phyloP scores from a whole-genome alignment of 352 stramenopile genomes.

The Thalassiosira allenii region DNA sequence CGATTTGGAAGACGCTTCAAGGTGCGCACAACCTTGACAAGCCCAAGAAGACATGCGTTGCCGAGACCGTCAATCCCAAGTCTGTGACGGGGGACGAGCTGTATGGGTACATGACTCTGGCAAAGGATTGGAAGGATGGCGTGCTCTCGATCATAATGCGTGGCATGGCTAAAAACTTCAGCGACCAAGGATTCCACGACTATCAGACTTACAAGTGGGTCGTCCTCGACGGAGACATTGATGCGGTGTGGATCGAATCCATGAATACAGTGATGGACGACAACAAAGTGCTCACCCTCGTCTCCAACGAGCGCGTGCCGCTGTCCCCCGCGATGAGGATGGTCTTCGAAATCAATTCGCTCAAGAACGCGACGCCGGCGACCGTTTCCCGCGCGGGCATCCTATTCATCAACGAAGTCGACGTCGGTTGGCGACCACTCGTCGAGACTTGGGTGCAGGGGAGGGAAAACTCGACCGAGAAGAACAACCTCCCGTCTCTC shows the following conservation, averaged over 20 bases:
- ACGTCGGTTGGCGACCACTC: slow-evolving; percentile 95
- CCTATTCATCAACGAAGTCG: slow-evolving; percentile 95
- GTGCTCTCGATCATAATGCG: slow-evolving; percentile 96
- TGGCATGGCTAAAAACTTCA: slow-evolving; percentile 95
- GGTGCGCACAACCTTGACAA: slow-evolving; percentile 88
- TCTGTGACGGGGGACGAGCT: slow-evolving; percentile 92
- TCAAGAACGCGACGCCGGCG: slow-evolving; percentile 95
- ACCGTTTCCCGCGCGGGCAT: slow-evolving; percentile 97
- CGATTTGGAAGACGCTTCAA: slow-evolving; percentile 94
- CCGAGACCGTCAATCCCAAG: slow-evolving; percentile 96
- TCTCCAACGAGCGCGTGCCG: slow-evolving; percentile 97
- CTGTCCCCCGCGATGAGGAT: slow-evolving; percentile 95
- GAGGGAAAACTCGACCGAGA: slow-evolving; percentile 91
- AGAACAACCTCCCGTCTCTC: slow-evolving; percentile 91
- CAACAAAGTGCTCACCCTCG: slow-evolving; percentile 93
- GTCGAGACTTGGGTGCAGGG: slow-evolving; percentile 96
- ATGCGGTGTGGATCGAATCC: slow-evolving; percentile 94
- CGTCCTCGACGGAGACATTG: slow-evolving; percentile 94
- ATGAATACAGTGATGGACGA: slow-evolving; percentile 90
- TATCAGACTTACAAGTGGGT: slow-evolving; percentile 88
- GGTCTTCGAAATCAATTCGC: slow-evolving; percentile 97
- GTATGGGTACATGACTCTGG: slow-evolving; percentile 96
- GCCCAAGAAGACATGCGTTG: slow-evolving; percentile 91
- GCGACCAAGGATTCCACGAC: slow-evolving; percentile 94
- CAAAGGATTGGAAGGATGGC: slow-evolving; percentile 98